These are phyloP conservation scores for Patellifolia procumbens DNA, from an alignment of 179 eudicot genomes.

Conservation along the genomic window DNA sequence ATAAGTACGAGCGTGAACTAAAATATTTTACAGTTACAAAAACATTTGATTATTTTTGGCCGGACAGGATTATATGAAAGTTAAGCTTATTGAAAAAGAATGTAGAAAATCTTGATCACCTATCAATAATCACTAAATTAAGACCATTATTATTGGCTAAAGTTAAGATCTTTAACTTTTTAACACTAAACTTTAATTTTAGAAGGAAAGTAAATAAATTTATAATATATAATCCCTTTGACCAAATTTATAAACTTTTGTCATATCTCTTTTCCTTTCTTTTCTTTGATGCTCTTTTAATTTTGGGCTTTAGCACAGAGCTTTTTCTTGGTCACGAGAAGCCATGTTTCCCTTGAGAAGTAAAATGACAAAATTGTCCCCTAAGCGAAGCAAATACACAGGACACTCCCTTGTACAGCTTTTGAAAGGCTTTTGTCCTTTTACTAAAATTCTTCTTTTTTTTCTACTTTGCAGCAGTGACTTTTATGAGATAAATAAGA, in stretches of 20 bases:
- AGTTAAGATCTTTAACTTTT: not conserved
- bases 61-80: no score
- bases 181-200: not conserved
- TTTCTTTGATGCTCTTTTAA: constrained; percentile 19
- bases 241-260: constrained; percentile 20
- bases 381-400: constrained; percentile 19
- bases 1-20: no score
- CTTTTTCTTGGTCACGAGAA: constrained; percentile 40
- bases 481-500: constrained; percentile 21
- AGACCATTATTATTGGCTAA: not conserved
- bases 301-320: constrained; percentile 31
- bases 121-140: no score
- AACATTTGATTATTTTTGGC: no score
- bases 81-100: not conserved
- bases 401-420: constrained; percentile 37
- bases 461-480: constrained; percentile 36
- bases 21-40: no score
- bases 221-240: constrained; percentile 19
- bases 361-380: constrained; percentile 44
- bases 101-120: no score
- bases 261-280: constrained; percentile 8
- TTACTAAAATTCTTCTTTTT: constrained; percentile 21
- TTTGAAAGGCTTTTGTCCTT: constrained; percentile 42
- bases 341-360: constrained; percentile 36
- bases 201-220: not conserved